phyloP scores from a whole-genome alignment of 2,329 filamentous ascomycete species.

The Graphium sp. region DNA sequence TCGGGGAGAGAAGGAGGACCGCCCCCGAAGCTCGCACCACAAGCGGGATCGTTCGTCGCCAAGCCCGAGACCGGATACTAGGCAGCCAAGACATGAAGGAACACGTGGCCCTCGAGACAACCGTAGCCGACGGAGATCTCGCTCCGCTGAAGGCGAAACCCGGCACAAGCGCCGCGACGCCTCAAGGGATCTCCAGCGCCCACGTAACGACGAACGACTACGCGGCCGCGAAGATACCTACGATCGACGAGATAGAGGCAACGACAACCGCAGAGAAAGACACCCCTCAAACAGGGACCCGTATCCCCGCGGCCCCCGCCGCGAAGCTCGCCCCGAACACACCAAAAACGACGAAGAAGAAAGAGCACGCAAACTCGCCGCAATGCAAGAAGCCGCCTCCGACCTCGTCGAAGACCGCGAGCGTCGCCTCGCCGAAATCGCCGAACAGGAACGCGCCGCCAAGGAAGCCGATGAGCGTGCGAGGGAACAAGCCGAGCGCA shows the following conservation, averaged over 20 bases:
- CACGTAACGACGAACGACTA: no score
- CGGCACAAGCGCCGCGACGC: not conserved
- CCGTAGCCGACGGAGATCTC: not conserved
- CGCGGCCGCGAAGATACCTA: not conserved
- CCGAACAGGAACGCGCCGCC: slow-evolving; percentile 45
- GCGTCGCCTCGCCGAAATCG: slow-evolving; percentile 48
- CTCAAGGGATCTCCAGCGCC: no score
- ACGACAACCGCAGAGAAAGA: not conserved
- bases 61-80: no score
- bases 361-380: slow-evolving; percentile 49
- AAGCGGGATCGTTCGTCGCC: no score
- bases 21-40: no score
- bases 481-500: slow-evolving; percentile 38
- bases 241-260: not conserved
- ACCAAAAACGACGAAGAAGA: slow-evolving; percentile 29
- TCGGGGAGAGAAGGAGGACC: no score
- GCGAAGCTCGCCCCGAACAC: slow-evolving; percentile 5
- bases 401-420: slow-evolving; percentile 56
- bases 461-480: slow-evolving; percentile 50
- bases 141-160: no score
- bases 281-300: not conserved
- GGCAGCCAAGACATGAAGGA: no score
- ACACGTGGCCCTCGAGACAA: not conserved
- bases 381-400: slow-evolving; percentile 55
- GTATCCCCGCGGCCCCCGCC: not conserved